Conservation (phyloP, 1,284 basidiomycete species). For the Boletus sp. region DNA sequence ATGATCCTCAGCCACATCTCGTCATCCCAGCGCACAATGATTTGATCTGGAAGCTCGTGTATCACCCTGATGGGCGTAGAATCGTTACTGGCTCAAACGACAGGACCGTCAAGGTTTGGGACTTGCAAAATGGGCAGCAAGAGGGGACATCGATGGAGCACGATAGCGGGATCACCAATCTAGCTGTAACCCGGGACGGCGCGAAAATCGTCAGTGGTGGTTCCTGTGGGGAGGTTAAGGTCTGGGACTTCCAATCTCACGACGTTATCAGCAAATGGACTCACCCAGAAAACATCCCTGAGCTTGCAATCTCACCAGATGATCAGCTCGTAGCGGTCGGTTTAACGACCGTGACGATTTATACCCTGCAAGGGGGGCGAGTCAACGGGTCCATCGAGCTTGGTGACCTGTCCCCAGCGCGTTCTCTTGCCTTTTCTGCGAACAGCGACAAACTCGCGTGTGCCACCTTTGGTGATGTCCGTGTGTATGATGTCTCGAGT, state of each 20-base stretch:
- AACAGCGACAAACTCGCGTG: slow-evolving; percentile 11
- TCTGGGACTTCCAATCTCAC: slow-evolving; percentile 10
- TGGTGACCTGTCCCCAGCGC: background rate
- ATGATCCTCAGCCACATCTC: background rate
- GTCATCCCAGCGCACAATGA: background rate
- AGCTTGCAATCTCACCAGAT: slow-evolving; percentile 16
- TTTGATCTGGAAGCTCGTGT: background rate
- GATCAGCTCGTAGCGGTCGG: slow-evolving; percentile 6
- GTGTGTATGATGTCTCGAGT: slow-evolving; percentile 1
- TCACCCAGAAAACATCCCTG: background rate
- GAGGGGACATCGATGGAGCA: slow-evolving; percentile 2
- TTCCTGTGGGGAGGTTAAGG: background rate
- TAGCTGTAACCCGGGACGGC: slow-evolving; percentile 3
- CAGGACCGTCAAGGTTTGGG: slow-evolving; percentile 8
- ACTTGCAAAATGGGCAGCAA: background rate
- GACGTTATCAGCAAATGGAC: slow-evolving; percentile 2
- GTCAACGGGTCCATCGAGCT: background rate
- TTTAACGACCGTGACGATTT: background rate
- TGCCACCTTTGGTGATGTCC: background rate
- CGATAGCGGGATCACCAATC: accelerated
- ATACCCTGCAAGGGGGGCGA: background rate
- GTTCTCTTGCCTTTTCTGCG: slow-evolving; percentile 4
- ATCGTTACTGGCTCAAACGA: background rate
- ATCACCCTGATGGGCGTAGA: slow-evolving; percentile 4
- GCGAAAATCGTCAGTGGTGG: slow-evolving; percentile 2